Conservation (phyloP, 768 basidiomycete species). For the Lactarius vividus region DNA sequence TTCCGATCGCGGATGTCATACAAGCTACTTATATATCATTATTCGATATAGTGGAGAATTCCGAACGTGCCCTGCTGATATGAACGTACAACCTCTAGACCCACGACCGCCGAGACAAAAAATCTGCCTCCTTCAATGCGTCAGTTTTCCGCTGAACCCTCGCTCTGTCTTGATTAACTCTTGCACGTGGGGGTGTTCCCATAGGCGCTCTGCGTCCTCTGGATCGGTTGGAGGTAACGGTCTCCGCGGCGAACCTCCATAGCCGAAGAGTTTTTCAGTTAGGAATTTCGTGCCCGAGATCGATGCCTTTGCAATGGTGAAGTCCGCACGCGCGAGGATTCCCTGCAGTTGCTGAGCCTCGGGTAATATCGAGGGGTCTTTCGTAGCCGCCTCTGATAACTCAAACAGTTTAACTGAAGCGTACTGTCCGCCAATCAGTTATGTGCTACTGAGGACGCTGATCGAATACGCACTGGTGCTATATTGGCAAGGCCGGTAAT, state of each 20-base stretch:
- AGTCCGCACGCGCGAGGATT: constrained; percentile 77
- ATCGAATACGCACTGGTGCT: constrained; percentile 53
- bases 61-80: neutral
- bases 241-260: constrained; percentile 75
- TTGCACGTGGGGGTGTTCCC: constrained; percentile 69
- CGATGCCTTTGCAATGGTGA: constrained; percentile 69
- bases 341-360: constrained; percentile 77
- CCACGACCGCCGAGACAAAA: neutral
- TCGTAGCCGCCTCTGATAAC: constrained; percentile 54
- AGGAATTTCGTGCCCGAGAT: constrained; percentile 85
- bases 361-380: constrained; percentile 53
- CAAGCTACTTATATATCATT: neutral
- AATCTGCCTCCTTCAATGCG: constrained; percentile 6
- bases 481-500: constrained; percentile 89
- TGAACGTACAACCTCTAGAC: neutral
- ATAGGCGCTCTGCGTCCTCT: constrained; percentile 56
- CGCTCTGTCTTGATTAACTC: constrained; percentile 65
- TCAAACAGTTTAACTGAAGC: constrained; percentile 60
- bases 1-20: neutral
- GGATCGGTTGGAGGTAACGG: constrained; percentile 68
- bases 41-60: neutral
- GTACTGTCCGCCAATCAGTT: constrained; percentile 40
- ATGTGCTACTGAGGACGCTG: neutral
- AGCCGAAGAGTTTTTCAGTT: constrained; percentile 71
- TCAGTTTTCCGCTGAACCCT: constrained; percentile 47